These are phyloP conservation scores for Penicillium turbatum DNA, from an alignment of 495 filamentous ascomycete species.

Conservation along the genomic window DNA sequence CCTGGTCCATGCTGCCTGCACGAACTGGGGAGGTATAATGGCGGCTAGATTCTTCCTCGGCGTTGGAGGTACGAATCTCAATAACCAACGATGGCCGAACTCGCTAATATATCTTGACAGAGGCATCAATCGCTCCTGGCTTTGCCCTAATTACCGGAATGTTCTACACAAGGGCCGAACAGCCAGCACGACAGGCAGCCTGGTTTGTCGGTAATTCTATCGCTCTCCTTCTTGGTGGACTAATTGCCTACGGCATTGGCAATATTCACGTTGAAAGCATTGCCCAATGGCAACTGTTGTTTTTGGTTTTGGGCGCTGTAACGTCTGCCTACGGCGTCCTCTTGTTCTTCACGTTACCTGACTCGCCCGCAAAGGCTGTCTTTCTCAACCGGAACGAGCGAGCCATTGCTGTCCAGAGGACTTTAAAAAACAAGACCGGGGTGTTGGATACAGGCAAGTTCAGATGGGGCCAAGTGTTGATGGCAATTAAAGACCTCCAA, in stretches of 20 bases:
- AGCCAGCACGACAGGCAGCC: constrained; percentile 50
- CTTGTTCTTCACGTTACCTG: constrained; percentile 42
- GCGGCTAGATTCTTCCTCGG: constrained; percentile 51
- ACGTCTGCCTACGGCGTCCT: constrained; percentile 37
- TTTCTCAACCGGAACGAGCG: constrained; percentile 44
- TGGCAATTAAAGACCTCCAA: constrained; percentile 50
- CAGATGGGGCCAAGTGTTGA: constrained; percentile 50
- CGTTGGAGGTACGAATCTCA: constrained; percentile 23
- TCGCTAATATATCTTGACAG: constrained; percentile 12
- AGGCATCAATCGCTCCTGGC: constrained; percentile 54
- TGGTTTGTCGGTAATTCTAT: constrained; percentile 53
- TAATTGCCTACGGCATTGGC: constrained; percentile 43
- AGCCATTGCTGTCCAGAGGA: constrained; percentile 52
- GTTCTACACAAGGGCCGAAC: constrained; percentile 52
- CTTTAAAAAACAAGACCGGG: constrained; percentile 54
- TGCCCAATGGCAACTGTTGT: constrained; percentile 35
- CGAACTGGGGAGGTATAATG: constrained; percentile 45
- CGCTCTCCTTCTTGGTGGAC: constrained; percentile 45
- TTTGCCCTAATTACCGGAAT: constrained; percentile 56
- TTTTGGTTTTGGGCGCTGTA: constrained; percentile 37
- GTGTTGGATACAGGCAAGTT: constrained; percentile 56
- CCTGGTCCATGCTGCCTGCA: constrained; percentile 45
- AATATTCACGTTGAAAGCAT: constrained; percentile 24
- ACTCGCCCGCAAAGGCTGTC: constrained; percentile 44
- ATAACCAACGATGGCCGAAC: not conserved